phyloP scores from a whole-genome alignment of 345 rosid species.

The Noccaea caerulescens region DNA sequence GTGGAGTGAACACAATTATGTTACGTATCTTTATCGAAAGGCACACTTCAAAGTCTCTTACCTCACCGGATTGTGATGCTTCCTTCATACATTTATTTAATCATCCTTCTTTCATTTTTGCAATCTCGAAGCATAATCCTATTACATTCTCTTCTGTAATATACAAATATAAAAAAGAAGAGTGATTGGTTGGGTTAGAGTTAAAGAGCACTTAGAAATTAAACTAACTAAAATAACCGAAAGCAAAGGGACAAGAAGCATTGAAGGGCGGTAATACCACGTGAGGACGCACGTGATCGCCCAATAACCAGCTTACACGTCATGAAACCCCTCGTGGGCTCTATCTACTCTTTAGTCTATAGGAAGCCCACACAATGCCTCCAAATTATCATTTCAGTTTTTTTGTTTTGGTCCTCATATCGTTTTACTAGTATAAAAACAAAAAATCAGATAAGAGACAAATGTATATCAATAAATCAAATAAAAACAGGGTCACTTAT shows the following conservation, averaged over 20 bases:
- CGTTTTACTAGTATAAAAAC: neutral
- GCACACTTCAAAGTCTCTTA: too few relatives aligned
- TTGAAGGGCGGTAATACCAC: slow-evolving; percentile 5
- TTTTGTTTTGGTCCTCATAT: slow-evolving; percentile 21
- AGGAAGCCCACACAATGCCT: slow-evolving; percentile 6
- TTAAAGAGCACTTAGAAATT: neutral
- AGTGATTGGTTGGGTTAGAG: neutral
- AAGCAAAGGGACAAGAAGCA: slow-evolving; percentile 33
- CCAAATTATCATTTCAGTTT: neutral
- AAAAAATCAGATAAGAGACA: slow-evolving; percentile 24
- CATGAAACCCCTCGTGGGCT: slow-evolving; percentile 20
- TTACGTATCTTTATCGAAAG: too few relatives aligned
- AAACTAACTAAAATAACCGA: slow-evolving; percentile 5
- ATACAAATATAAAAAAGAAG: neutral
- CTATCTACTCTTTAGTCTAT: neutral
- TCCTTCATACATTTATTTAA: too few relatives aligned
- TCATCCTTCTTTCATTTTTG: too few relatives aligned
- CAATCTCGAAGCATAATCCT: too few relatives aligned
- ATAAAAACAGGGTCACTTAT: neutral
- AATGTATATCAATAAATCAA: neutral
- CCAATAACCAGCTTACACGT: slow-evolving; percentile 27
- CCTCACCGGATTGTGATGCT: too few relatives aligned
- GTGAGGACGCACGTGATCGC: slow-evolving; percentile 23
- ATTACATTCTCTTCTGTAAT: neutral
- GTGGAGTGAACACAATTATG: too few relatives aligned